Base-by-base conservation (phyloP, 768 basidiomycete genomes). In the Naganishia onofrii region DNA sequence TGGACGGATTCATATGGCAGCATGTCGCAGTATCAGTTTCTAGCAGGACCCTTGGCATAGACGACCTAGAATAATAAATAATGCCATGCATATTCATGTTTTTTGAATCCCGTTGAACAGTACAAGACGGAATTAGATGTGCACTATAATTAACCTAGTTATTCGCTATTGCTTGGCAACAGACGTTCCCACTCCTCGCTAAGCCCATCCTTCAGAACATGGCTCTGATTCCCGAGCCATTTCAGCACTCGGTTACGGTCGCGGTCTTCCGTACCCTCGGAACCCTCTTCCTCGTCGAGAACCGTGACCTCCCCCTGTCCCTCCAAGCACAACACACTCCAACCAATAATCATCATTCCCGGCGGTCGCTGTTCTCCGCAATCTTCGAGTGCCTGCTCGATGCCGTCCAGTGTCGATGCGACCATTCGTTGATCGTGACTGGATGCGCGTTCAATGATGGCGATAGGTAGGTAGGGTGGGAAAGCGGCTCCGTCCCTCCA, bases 1-100 rank as follows among this genome's bases (percentile, higher is more conserved):
- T 98, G 72, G 95, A 97, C 81, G 95, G 97, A 81, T 90, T 89
- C 71, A 89, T 97, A 77, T 97, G 97, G 82, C 95, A 98, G 80
- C 54, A 78, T 9, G 69, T 78, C 19, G 76, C 72, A 36, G 54
- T 77, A 1, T 74, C 78, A 34, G 73, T 56, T 21, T 76, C 71
- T 3, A 66, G 79, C 38, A 66, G 74, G 29, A 74, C 75, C 0
- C 44, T 77, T 52, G 76, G 79, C 2, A 67, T 80, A 3, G 79
- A 79, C 64, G 57, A 36, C 17, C 21, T 36, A 36, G 21, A 32
- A n/a, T 31, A 29, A 34, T n/a, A n/a, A 5, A 29, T 13, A 32
- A 55, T 23, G 52, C 52, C 5, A 3, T 23, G 52, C n/a, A 29
- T 17, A 23, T 23, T 53, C 23, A 17, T 53, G 10, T 28, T 32